Evolutionary conservation across 345 rosid genomes (phyloP), one percentile per base, ranked within the genome.

Genomic region (Gossypium thurberi): DNA sequence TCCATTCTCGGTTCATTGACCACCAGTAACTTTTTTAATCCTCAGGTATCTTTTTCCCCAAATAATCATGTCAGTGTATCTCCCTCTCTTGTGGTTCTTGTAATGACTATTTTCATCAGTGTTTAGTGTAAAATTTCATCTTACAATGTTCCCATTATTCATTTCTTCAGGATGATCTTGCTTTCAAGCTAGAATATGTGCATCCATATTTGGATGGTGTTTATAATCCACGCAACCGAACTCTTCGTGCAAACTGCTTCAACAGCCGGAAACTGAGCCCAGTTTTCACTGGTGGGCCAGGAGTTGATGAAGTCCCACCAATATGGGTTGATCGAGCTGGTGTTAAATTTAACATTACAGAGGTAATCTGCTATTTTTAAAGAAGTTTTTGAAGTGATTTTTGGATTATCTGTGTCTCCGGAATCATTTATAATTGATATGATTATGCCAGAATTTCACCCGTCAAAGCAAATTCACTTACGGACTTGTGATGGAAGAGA

Each of bases 301-400:
- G 97, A 76, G 91, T 88, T 65, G 99, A 91, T 77, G 99, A 96
- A 87, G 99, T 96, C 50, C 98, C 97, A 59, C 96, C 99, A 9
- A 92, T 93, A 74, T 96, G 98, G 99, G 99, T 96, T 65, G 98
- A 96, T 82, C 89, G 99, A 77, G 90, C 96, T 82, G 99, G 99
- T 65, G 15, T 90, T 12, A 96, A 96, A 78, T 91, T 91, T 77
- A 96, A 91, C 78, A 90, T 93, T 66, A 96, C 97, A 18, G 98
- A 96, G 98, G 99, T 96, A 80, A 80, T 78, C 70, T 59, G 63
- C 74, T 40, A n/a, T 75, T 43, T 70, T 6, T 13, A 14, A 25
- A 28, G n/a, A 59, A 63, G 48, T 23, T 71, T 18, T 20, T 55
- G 60, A 8, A 9, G 23, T 14, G 11, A 21, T 10, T 11, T 59